Percentiles rank a stretch among this genome's conserved stretches.
phyloP scores from a whole-genome alignment of 352 stramenopile genomes.

The Peronospora tabacina region DNA sequence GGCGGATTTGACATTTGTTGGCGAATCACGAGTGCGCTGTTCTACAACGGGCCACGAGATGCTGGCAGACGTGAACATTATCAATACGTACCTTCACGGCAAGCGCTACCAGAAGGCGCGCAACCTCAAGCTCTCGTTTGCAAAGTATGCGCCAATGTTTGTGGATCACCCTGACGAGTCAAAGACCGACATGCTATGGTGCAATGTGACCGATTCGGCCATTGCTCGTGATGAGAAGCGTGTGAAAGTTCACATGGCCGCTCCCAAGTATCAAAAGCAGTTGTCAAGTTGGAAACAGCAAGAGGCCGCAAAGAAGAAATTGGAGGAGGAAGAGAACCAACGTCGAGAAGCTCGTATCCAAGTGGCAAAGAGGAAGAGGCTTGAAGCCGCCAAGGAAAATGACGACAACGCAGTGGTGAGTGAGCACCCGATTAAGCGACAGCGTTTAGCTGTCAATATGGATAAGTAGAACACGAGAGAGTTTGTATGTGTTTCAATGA shows the following conservation, averaged over 20 bases:
- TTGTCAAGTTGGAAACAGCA: conserved; percentile 43
- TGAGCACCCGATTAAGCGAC: conserved; percentile 17
- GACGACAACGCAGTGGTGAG: conserved; percentile 2
- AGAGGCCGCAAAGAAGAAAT: conserved; percentile 37
- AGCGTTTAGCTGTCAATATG: conserved; percentile 3
- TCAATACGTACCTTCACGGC: conserved; percentile 43
- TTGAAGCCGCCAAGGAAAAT: conserved; percentile 15
- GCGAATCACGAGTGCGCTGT: conserved; percentile 47
- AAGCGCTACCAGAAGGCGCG: conserved; percentile 52
- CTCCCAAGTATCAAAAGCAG: conserved; percentile 47
- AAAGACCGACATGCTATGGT: conserved; percentile 50
- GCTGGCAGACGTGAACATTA: conserved; percentile 45
- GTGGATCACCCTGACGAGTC: conserved; percentile 47
- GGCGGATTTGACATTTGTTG: conserved; percentile 38
- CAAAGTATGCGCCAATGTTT: conserved; percentile 58
- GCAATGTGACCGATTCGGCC: conserved; percentile 51
- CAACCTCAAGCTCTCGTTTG: conserved; percentile 40
- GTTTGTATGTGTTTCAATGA: conserved; percentile 2
- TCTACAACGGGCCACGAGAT: conserved; percentile 60
- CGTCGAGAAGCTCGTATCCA: conserved; percentile 21
- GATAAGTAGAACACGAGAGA: conserved; percentile 18
- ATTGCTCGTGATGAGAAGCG: conserved; percentile 41
- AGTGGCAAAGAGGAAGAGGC: conserved; percentile 26
- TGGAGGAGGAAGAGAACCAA: conserved; percentile 24
- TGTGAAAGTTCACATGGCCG: conserved; percentile 48